phyloP scores from a whole-genome alignment of 495 filamentous ascomycete genomes.

The Cercophora sp. region DNA sequence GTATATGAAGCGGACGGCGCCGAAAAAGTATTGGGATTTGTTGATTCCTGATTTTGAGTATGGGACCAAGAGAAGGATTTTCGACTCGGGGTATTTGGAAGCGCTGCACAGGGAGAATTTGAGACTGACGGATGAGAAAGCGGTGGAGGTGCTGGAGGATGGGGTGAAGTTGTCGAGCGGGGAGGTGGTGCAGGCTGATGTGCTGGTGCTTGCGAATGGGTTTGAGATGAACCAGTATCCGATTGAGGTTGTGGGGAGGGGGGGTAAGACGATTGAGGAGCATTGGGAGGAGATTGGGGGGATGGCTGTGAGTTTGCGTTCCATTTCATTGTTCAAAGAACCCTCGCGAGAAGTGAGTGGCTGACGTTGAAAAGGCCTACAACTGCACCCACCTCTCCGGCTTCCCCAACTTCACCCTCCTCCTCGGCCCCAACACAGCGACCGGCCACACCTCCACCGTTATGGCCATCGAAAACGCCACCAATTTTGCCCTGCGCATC shows the following conservation, averaged over 20 bases:
- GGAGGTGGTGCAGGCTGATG: slow-evolving; percentile 32
- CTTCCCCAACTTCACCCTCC: slow-evolving; percentile 34
- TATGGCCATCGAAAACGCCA: slow-evolving; percentile 28
- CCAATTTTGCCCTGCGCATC: slow-evolving; percentile 26
- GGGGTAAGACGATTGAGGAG: slow-evolving; percentile 21
- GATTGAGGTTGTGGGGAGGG: slow-evolving; percentile 20
- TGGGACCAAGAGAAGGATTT: slow-evolving; percentile 44
- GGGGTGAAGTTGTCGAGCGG: slow-evolving; percentile 30
- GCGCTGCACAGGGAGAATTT: slow-evolving; percentile 32
- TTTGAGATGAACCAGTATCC: background rate
- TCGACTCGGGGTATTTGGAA: slow-evolving; percentile 33
- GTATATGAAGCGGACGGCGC: slow-evolving; percentile 37
- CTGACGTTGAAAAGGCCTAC: slow-evolving; percentile 37
- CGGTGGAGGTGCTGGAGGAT: slow-evolving; percentile 31
- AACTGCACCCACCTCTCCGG: slow-evolving; percentile 24
- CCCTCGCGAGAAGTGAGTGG: no score
- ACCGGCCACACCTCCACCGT: slow-evolving; percentile 35
- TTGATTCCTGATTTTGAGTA: slow-evolving; percentile 41
- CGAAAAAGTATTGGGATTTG: slow-evolving; percentile 38
- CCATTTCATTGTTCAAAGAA: no score
- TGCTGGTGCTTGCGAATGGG: slow-evolving; percentile 2
- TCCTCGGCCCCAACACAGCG: slow-evolving; percentile 29
- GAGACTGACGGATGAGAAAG: slow-evolving; percentile 30
- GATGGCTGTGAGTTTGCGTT: no score
- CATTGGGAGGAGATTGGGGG: slow-evolving; percentile 29